Base-by-base conservation (phyloP, 2,329 filamentous ascomycete genomes). In the Fusarium sp. region DNA sequence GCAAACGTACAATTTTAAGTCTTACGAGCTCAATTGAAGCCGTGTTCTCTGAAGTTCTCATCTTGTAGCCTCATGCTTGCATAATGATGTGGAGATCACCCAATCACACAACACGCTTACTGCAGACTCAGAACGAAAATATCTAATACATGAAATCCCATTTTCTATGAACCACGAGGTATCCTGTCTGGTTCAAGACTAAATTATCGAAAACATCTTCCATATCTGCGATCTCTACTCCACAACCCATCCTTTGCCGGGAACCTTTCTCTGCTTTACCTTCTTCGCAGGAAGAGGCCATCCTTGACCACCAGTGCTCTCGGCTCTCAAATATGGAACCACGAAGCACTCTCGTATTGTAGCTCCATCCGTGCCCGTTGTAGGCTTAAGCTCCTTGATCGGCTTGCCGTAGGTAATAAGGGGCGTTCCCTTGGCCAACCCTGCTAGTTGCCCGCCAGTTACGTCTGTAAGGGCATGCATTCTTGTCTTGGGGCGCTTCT, bases 381-480 rank as follows among this genome's bases (percentile, higher is more conserved):
- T 81, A 55, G 83, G 78, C 72, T 88, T 84, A 19, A 93, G 88
- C 84, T 96, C 95, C 75, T 96, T 96, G 79, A 98, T 91, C 2
- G 96, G 95, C 84, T 98, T 98, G 7, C 94, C 93, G 74, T 95
- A 94, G 41, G 89, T 89, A 27, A 98, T 81, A 60, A 99, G 84
- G 54, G 94, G 93, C 18, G 96, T 98, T 0, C 93, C 93, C 79
- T 94, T 92, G 10, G 94, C 93, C 60, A 98, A 85, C 3, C 89
- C 90, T 8, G 93, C 89, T 10, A 99, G 86, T 79, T 97, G 93
- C 5, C 88, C 87, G 3, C 90, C 92, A 21, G 90, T 93, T 11
- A 97, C 85, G 33, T 95, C 90, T 5, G 94, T 95, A 25, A 99
- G 86, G 7, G 95, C 89, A 79, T 95, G 93, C 93, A 99, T 97